Base-by-base conservation (phyloP, 768 basidiomycete genomes). In the Nidula microcarpa region DNA sequence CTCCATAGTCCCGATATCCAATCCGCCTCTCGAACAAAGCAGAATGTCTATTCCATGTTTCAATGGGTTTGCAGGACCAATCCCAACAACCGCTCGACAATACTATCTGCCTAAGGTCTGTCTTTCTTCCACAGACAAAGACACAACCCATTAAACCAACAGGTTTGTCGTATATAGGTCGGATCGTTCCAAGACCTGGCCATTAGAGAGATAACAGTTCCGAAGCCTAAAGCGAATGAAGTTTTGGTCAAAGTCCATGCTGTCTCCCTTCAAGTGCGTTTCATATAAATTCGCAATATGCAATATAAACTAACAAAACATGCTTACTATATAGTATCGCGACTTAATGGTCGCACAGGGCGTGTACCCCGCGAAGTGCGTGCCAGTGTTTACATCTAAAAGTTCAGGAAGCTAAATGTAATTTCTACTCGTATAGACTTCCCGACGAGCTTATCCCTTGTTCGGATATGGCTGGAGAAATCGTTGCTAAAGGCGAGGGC, bases 401-500 rank as follows among this genome's bases (percentile, higher is more conserved):
- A n/a, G n/a, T n/a, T n/a, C n/a, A n/a, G n/a, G n/a, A n/a, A n/a
- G n/a, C n/a, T n/a, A n/a, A n/a, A n/a, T n/a, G n/a, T n/a, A n/a
- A n/a, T n/a, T n/a, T n/a, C n/a, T n/a, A n/a, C n/a, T 17, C 30
- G 10, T 34, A 32, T 48, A 60, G 64, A 16, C 30, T 41, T 17
- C 50, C 62, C 0, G 56, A 60, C 2, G 58, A 71, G 49, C 59
- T 71, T 0, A 68, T 76, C 8, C 72, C 72, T 35, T 70, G 68
- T 57, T 74, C 84, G 0, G 82, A 86, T 58, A 74, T 77, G 65
- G 80, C 83, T 14, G 83, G 84, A 10, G 82, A 84, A 58, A 68
- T 86, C 47, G 63, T 83, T 33, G 71, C 77, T 1, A 60, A 82
- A 9, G 75, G 75, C 5, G 64, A 64, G 10, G 74, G 70, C 13